Evolutionary conservation across 768 basidiomycete genomes (phyloP), one percentile per base, ranked within the genome.

Genomic region (Podaxis mareebaensis): DNA sequence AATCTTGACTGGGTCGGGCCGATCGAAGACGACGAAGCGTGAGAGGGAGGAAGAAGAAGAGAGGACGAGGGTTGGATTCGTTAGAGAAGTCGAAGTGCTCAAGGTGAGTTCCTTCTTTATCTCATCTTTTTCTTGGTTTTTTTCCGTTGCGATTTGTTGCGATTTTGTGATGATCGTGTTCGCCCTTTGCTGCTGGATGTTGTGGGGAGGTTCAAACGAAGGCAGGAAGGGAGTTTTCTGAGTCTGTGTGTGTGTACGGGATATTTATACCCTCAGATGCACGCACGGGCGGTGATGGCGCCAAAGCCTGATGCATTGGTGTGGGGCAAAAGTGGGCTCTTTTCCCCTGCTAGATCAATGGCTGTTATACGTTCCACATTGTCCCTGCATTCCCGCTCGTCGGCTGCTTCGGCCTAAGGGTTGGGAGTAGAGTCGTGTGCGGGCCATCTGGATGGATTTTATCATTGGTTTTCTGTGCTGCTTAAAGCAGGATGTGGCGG

Each of bases 51-150:
- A 83, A 65, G 87, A 88, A 69, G 88, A 92, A 22, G 22, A 22
- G 63, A 76, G 92, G 61, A 92, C 91, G 61, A 71, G 90, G 44
- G 89, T 92, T 53, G 86, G 85, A 53, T 93, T 94, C 67, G 84
- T 92, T 30, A 79, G 93, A 28, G 93, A 94, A 75, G 92, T 93
- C 15, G 90, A 92, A 70, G 88, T 95, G 3, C 76, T 95, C n/a
- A 82, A 88, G 75, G 89, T 90, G 69, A 73, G 85, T 78, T 38
- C 26, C 64, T 46, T 65, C 58, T 63, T n/a, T 52, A 58, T 63
- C 61, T 60, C 28, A 61, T 64, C 54, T 42, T 54, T 56, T 26
- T 58, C 28, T 42, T 30, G 28, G 28, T 42, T 15, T 13, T 33
- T 60, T 33, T 20, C 4, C 39, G n/a, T 53, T 15, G 40, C 40